A percentile compares a stretch with the other conserved stretches of the same genome.
These are phyloP conservation scores for Zygotorulaspora florentina DNA, from an alignment of 805 yeast genomes.

Conservation along the genomic window DNA sequence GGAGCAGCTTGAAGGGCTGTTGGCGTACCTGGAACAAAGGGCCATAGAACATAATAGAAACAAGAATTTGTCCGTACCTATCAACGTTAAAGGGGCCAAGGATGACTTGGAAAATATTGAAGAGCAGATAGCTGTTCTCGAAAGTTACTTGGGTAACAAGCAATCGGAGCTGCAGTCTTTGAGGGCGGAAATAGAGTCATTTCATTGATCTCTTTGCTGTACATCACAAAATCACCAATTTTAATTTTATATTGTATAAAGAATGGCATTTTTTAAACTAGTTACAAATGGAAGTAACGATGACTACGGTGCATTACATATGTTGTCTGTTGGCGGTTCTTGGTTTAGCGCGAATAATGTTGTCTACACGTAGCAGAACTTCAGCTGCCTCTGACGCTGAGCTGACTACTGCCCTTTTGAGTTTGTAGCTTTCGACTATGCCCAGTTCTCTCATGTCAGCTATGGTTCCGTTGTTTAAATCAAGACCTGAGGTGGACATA, in stretches of 20 bases:
- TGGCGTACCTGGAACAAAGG: conserved; percentile 69
- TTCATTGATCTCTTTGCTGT: conserved; percentile 1
- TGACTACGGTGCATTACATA: conserved; percentile 19
- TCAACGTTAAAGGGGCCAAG: conserved; percentile 48
- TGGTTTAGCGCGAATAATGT: conserved; percentile 94
- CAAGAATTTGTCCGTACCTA: conserved; percentile 13
- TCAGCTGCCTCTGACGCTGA: conserved; percentile 99
- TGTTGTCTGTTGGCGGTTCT: conserved; percentile 86
- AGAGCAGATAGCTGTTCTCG: conserved; percentile 68
- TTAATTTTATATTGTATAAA: no score
- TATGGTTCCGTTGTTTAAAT: conserved; percentile 74
- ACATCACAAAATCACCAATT: background rate
- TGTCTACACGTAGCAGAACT: conserved; percentile 90
- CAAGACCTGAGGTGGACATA: conserved; percentile 85
- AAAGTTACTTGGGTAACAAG: conserved; percentile 61
- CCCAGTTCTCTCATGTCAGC: conserved; percentile 95
- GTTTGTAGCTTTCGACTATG: conserved; percentile 85
- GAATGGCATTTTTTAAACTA: background rate
- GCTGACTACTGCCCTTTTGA: conserved; percentile 89
- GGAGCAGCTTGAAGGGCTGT: conserved; percentile 75
- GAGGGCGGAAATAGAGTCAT: conserved; percentile 38
- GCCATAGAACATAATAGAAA: conserved; percentile 39
- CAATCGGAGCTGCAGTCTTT: conserved; percentile 54
- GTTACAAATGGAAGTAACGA: background rate
- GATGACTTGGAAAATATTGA: conserved; percentile 67